phyloP scores from a whole-genome alignment of 768 basidiomycete genomes.

The Pleurotus eryngii region DNA sequence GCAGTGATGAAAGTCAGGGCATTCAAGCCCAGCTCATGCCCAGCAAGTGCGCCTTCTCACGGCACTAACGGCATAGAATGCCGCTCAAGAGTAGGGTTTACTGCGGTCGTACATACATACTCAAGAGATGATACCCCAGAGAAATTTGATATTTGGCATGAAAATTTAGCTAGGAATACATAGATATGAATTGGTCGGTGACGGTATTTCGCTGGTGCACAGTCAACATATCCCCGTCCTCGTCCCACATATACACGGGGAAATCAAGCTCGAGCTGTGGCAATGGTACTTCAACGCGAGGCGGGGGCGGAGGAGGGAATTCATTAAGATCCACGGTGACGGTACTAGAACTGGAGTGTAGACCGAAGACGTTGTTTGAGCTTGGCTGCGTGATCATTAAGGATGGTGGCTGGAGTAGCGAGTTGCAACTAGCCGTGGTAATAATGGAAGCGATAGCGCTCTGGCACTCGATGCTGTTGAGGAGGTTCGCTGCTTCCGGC shows the following conservation, averaged over 20 bases:
- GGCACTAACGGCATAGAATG: no score
- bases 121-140: no score
- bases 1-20: no score
- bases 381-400: conserved; percentile 35
- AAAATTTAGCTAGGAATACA: background rate
- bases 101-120: no score
- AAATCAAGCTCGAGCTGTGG: conserved; percentile 42
- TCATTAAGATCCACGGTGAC: conserved; percentile 40
- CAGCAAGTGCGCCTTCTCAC: no score
- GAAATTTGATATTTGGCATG: no score
- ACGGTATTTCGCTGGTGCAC: background rate
- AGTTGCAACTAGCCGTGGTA: background rate
- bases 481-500: no score
- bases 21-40: no score
- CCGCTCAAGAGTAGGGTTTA: no score
- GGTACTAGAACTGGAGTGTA: conserved; percentile 35
- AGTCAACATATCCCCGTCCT: conserved; percentile 4
- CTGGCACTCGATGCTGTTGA: no score
- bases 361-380: conserved; percentile 25
- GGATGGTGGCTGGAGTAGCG: conserved; percentile 12
- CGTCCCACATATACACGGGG: conserved; percentile 4
- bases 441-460: background rate
- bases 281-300: conserved; percentile 26
- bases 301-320: conserved; percentile 37
- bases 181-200: background rate